These are phyloP conservation scores for Pilasporangium apinafurcum DNA, from an alignment of 352 stramenopile genomes.

Conservation along the genomic window DNA sequence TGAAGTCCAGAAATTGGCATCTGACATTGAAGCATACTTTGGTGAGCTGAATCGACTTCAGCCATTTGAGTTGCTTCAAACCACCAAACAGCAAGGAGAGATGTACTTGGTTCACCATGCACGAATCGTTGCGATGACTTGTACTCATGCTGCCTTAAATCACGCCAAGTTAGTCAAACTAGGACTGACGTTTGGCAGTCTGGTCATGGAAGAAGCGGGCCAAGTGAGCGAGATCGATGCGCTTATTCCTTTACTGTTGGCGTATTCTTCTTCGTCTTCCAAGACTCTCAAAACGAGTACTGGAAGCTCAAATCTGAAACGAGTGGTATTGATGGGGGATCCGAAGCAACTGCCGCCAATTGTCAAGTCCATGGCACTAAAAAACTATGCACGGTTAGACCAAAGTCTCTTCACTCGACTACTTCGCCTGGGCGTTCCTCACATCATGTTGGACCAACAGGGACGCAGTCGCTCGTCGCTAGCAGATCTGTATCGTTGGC, in stretches of 20 bases:
- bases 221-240: conserved; percentile 94
- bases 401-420: conserved; percentile 95
- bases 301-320: conserved; percentile 61
- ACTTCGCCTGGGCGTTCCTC: conserved; percentile 89
- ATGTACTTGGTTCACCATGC: conserved; percentile 95
- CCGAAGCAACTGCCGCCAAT: conserved; percentile 90
- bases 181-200: conserved; percentile 71
- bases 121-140: conserved; percentile 94
- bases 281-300: conserved; percentile 9
- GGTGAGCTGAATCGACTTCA: conserved; percentile 89
- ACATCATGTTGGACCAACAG: conserved; percentile 90
- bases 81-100: conserved; percentile 85
- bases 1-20: conserved; percentile 41
- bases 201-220: conserved; percentile 95
- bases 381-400: conserved; percentile 88
- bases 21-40: conserved; percentile 88
- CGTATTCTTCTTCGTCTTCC: conserved; percentile 22
- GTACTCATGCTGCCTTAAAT: conserved; percentile 91
- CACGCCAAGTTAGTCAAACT: conserved; percentile 82
- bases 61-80: conserved; percentile 94
- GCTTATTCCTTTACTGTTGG: conserved; percentile 89
- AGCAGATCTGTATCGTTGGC: conserved; percentile 85
- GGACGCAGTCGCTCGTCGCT: conserved; percentile 84
- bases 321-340: conserved; percentile 94
- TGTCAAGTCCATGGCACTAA: conserved; percentile 85